Conservation (phyloP, 495 filamentous ascomycete species). For the Apodospora peruviana region DNA sequence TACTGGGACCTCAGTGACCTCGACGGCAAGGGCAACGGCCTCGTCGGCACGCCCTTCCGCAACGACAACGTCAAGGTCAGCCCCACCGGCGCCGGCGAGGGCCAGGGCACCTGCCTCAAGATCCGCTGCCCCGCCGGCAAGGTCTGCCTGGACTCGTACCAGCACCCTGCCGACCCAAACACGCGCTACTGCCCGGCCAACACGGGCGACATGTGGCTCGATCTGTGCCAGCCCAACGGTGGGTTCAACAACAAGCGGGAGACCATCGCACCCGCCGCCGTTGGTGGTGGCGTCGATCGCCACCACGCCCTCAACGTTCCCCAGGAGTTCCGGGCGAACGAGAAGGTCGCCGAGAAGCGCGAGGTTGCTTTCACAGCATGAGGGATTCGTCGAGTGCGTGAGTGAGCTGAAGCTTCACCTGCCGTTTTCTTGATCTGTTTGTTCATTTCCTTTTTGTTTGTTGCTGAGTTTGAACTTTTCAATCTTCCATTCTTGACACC, state of each 20-base stretch:
- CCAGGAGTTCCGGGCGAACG: not conserved
- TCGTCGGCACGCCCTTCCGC: slow-evolving; percentile 9
- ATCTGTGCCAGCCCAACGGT: slow-evolving; percentile 6
- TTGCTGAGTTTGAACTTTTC: not conserved
- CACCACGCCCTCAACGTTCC: not conserved
- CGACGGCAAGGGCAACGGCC: slow-evolving; percentile 6
- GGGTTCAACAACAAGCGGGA: slow-evolving; percentile 9
- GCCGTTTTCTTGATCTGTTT: not conserved
- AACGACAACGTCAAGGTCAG: slow-evolving; percentile 10
- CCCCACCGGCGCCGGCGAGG: slow-evolving; percentile 6
- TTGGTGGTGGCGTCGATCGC: not conserved
- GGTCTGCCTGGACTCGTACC: slow-evolving; percentile 6
- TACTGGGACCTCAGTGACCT: slow-evolving; percentile 15
- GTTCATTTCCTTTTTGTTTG: not conserved
- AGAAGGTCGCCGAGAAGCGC: not conserved
- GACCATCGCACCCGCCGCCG: too few relatives aligned
- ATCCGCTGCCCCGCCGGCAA: slow-evolving; percentile 5
- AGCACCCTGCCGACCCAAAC: slow-evolving; percentile 6
- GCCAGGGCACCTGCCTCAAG: slow-evolving; percentile 6
- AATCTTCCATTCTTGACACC: not conserved
- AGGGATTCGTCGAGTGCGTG: not conserved
- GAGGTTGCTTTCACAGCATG: not conserved
- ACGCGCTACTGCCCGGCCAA: slow-evolving; percentile 5
- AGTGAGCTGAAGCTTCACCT: not conserved
- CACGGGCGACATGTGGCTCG: slow-evolving; percentile 8